Evolutionary conservation across 106 monocot species (phyloP).

Genomic region (Dendrobium huoshanense): DNA sequence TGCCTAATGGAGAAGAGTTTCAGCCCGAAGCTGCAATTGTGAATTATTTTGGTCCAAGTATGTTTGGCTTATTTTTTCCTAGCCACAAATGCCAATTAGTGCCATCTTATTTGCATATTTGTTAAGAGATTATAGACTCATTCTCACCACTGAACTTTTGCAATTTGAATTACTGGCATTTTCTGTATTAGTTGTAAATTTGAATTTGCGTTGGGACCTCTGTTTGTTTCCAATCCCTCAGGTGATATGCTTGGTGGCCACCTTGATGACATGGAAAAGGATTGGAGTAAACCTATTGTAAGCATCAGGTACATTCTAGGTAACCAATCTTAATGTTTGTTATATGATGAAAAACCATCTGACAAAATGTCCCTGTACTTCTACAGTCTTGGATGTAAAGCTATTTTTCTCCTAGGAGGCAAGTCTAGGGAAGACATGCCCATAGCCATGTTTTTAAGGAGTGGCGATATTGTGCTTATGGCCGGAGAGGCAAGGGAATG

Average conservation of each 20-base stretch:
- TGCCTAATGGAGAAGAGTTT: conserved; percentile 72
- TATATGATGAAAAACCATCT: background rate
- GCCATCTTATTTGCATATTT: background rate
- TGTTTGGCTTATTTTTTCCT: conserved; percentile 10
- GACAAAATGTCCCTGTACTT: conserved; percentile 7
- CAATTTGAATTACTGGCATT: background rate
- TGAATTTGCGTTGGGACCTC: conserved; percentile 2
- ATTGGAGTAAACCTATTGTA: conserved; percentile 95
- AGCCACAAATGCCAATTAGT: background rate
- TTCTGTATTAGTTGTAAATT: background rate
- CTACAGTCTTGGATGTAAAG: conserved; percentile 83
- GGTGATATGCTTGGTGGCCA: conserved; percentile 99
- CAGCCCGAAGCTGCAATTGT: conserved; percentile 91
- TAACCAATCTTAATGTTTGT: conserved; percentile 1
- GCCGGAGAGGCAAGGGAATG: conserved; percentile 84
- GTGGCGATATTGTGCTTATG: conserved; percentile 94
- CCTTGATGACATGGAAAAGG: conserved; percentile 95
- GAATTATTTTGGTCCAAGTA: conserved; percentile 94
- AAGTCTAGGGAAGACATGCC: conserved; percentile 78
- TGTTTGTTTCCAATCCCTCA: conserved; percentile 12
- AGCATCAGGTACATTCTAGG: conserved; percentile 70
- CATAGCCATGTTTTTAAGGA: conserved; percentile 70
- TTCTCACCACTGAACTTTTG: background rate
- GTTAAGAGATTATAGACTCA: background rate
- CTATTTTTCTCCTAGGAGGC: conserved; percentile 85